phyloP scores from a whole-genome alignment of 495 filamentous ascomycete genomes.

The Terfezia claveryi region DNA sequence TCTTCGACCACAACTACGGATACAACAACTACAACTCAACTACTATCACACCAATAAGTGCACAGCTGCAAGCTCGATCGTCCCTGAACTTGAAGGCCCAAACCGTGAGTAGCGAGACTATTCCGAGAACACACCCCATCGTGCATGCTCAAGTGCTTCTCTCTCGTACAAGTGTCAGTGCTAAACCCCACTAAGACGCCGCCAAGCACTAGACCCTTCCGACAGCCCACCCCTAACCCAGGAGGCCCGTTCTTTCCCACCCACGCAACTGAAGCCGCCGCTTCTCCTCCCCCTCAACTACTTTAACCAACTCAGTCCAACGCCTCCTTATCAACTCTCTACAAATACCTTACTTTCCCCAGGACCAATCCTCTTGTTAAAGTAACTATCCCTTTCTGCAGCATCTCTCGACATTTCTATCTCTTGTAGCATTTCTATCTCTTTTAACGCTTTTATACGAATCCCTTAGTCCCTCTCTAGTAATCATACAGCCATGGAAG shows the following conservation, averaged over 20 bases:
- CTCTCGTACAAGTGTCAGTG: too few relatives aligned
- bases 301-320: constrained; percentile 14
- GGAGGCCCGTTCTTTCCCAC: constrained; percentile 10
- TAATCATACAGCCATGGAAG: constrained; percentile 48
- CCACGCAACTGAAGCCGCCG: constrained; percentile 9
- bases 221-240: not conserved
- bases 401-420: not conserved
- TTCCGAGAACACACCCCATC: too few relatives aligned
- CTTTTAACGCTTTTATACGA: constrained; percentile 19
- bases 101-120: too few relatives aligned
- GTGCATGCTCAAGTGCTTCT: too few relatives aligned
- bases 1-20: too few relatives aligned
- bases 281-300: constrained; percentile 8
- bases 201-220: not conserved
- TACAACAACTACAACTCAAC: too few relatives aligned
- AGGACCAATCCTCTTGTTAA: constrained; percentile 8
- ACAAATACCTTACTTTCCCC: constrained; percentile 13
- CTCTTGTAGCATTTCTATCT: constrained; percentile 18
- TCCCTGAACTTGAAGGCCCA: too few relatives aligned
- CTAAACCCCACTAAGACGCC: not conserved
- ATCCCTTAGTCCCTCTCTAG: constrained; percentile 20
- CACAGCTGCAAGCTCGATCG: too few relatives aligned
- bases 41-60: too few relatives aligned
- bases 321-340: constrained; percentile 12
- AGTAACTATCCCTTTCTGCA: not conserved